These are phyloP conservation scores for Mycena sanguinolenta DNA, from an alignment of 768 basidiomycete genomes.

Conservation along the genomic window DNA sequence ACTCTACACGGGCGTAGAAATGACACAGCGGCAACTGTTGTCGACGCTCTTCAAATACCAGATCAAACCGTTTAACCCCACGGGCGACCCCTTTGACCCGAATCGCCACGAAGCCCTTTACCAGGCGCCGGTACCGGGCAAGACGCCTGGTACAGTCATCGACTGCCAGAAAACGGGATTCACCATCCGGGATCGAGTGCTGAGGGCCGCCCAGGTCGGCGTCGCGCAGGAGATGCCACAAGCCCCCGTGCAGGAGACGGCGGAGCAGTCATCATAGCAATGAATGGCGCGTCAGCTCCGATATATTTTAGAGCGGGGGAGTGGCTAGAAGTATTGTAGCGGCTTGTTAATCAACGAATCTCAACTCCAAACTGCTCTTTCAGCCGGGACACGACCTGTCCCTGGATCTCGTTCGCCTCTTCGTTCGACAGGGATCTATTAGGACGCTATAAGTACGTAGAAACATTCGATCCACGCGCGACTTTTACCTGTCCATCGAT, in stretches of 20 bases:
- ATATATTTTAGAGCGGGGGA: conserved; percentile 48
- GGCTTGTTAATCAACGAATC: conserved; percentile 79
- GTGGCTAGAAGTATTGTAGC: conserved; percentile 49
- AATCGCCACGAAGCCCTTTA: conserved; percentile 96
- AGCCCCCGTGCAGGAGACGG: no score
- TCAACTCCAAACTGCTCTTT: conserved; percentile 81
- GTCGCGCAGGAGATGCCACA: conserved; percentile 78
- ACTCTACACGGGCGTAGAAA: conserved; percentile 88
- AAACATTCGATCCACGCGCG: not conserved
- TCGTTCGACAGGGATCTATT: conserved; percentile 92
- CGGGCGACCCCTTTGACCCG: conserved; percentile 94
- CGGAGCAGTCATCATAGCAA: conserved; percentile 41
- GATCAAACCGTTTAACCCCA: conserved; percentile 92
- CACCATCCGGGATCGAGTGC: conserved; percentile 92
- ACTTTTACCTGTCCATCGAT: conserved; percentile 91
- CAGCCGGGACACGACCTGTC: conserved; percentile 67
- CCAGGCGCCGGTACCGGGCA: conserved; percentile 91
- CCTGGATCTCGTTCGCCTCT: conserved; percentile 88
- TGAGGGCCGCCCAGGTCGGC: conserved; percentile 97
- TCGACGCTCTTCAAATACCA: conserved; percentile 94
- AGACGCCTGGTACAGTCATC: conserved; percentile 90
- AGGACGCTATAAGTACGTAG: conserved; percentile 12
- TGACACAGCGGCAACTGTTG: conserved; percentile 91
- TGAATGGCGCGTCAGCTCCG: conserved; percentile 27
- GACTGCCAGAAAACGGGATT: conserved; percentile 94